These are phyloP conservation scores for Exophiala sp. DNA, from an alignment of 2,329 filamentous ascomycete genomes.

Conservation along the genomic window DNA sequence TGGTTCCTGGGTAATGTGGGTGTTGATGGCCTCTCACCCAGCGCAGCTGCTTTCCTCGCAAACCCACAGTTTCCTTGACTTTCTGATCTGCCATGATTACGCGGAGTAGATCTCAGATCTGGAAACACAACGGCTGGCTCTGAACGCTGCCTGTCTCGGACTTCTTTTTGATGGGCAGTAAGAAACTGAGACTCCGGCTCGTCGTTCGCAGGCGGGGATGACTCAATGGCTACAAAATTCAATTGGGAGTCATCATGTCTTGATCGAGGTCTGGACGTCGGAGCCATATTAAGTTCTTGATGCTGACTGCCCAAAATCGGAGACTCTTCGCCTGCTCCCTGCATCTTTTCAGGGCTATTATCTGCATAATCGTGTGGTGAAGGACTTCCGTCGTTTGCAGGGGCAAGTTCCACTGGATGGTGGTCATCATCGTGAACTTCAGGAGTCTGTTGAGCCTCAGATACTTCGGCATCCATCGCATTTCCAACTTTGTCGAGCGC, in stretches of 20 bases:
- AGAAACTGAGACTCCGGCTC: constrained; percentile 65
- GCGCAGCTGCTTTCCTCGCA: constrained; percentile 19
- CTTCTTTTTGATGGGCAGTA: constrained; percentile 75
- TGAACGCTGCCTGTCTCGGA: constrained; percentile 65
- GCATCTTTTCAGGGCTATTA: not conserved
- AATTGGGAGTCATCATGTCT: constrained; percentile 82
- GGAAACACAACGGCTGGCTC: constrained; percentile 66
- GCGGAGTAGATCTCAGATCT: constrained; percentile 59
- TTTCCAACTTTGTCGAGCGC: constrained; percentile 45
- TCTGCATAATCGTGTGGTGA: not conserved
- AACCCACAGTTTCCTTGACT: constrained; percentile 18
- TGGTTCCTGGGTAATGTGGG: constrained; percentile 23
- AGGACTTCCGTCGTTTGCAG: not conserved
- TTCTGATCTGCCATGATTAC: constrained; percentile 9
- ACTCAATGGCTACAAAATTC: constrained; percentile 67
- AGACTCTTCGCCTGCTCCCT: constrained; percentile 2
- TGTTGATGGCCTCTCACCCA: constrained; percentile 21
- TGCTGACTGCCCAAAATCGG: constrained; percentile 15
- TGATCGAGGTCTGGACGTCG: constrained; percentile 48
- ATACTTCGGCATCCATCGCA: not conserved
- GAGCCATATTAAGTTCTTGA: not conserved
- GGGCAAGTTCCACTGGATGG: not conserved
- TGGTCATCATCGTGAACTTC: not conserved
- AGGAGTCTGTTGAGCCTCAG: not conserved
- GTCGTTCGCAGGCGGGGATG: constrained; percentile 51